Conservation (phyloP, 768 basidiomycete genomes). For the Gloeostereum incarnatum region DNA sequence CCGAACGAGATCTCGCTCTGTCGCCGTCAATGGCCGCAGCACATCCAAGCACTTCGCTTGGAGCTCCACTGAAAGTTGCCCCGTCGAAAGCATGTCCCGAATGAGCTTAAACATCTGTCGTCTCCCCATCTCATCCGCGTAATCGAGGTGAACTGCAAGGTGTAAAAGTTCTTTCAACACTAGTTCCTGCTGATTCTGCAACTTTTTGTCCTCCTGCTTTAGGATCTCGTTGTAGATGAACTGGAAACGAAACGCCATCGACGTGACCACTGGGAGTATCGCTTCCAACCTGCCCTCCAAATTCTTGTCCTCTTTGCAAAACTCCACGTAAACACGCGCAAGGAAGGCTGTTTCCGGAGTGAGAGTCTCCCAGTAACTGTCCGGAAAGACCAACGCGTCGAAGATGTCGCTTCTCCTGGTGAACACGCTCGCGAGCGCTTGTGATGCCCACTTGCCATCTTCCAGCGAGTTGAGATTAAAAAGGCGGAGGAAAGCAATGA, state of each 20-base stretch:
- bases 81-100: constrained; percentile 73
- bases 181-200: too few species aligned
- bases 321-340: constrained; percentile 73
- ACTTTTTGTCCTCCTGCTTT: too few species aligned
- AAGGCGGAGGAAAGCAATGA: constrained; percentile 34
- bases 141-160: constrained; percentile 76
- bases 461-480: constrained; percentile 51
- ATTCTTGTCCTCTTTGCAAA: constrained; percentile 62
- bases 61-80: constrained; percentile 57
- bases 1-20: constrained; percentile 79
- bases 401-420: constrained; percentile 54
- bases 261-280: constrained; percentile 76
- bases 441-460: constrained; percentile 55
- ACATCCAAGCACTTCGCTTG: constrained; percentile 78
- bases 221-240: constrained; percentile 62
- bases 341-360: constrained; percentile 76
- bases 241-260: constrained; percentile 70
- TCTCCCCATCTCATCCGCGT: constrained; percentile 85
- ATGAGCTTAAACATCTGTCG: constrained; percentile 83
- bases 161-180: constrained; percentile 35
- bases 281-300: constrained; percentile 57
- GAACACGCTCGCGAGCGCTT: constrained; percentile 70
- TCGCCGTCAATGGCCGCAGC: constrained; percentile 57
- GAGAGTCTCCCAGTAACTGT: constrained; percentile 59
- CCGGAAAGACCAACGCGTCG: constrained; percentile 67